Base-by-base conservation (phyloP, 2,329 filamentous ascomycete species). In the Diatrype stigma region DNA sequence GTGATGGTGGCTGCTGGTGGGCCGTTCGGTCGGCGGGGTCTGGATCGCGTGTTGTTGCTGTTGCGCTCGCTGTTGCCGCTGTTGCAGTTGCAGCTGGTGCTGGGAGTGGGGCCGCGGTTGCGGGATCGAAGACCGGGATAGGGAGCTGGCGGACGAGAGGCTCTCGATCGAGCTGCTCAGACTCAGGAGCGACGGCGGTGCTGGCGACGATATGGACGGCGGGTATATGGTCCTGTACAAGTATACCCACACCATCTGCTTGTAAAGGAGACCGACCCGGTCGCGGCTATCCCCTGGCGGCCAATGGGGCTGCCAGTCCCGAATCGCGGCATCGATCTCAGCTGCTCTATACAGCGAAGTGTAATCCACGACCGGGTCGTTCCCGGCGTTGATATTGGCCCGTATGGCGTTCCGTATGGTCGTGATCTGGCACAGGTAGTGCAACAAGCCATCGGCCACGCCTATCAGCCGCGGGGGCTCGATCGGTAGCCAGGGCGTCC, bases 391-490 rank as follows among this genome's bases (percentile, higher is more conserved):
- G 59, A 90, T 85, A 47, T 89, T 84, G 30, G 75, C 73, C 6
- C 91, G 82, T 54, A 96, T 87, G 2, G 77, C 78, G 66, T 92
- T 87, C 40, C 90, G 81, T 35, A 96, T 80, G 12, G 81, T 80
- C 2, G 89, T 90, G 53, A 95, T 93, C 61, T 89, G 83, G 7
- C 86, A 86, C 28, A 96, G 84, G 63, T 88, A 85, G 32, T 81
- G 79, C 64, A 96, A 91, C 2, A 96, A 74, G 1, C 89, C 89
- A 61, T 96, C 90, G 38, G 87, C 84, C 23, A 96, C 86, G 21
- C 91, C 91, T 6, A 96, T 75, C 4, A 96, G 75, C n/a, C 80
- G 75, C 5, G 78, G 74, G 0, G 75, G 70, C 17, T 77, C 68
- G 26, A 79, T 74, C 2, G 70, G 63, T 1, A 69, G 57, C 37